Conservation (phyloP, 2,329 filamentous ascomycete species). For the Thermothelomyces thermophilus region DNA sequence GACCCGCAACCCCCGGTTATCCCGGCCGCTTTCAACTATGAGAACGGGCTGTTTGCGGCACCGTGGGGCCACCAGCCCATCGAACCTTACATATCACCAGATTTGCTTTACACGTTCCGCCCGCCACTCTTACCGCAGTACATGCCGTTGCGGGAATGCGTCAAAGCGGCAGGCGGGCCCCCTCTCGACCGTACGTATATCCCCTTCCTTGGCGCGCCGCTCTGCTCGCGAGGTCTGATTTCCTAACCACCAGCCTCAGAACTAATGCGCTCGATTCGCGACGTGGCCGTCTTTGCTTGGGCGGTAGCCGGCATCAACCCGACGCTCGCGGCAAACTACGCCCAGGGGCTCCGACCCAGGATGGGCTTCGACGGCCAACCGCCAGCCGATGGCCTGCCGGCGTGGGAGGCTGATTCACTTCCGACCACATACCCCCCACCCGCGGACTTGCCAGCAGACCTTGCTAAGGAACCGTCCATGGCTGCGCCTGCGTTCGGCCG, state of each 20-base stretch:
- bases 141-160: conserved; percentile 39
- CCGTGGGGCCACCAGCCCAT: conserved; percentile 71
- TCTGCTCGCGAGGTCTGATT: too few species aligned
- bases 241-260: conserved; percentile 25
- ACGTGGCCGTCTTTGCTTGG: conserved; percentile 86
- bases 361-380: conserved; percentile 53
- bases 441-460: conserved; percentile 31
- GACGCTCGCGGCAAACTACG: conserved; percentile 58
- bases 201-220: background rate
- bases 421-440: conserved; percentile 30
- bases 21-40: conserved; percentile 37
- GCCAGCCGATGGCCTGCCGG: conserved; percentile 46
- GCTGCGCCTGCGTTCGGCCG: background rate
- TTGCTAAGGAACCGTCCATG: background rate
- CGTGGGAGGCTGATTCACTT: conserved; percentile 47
- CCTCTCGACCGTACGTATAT: conserved; percentile 38
- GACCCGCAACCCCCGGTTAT: conserved; percentile 44
- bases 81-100: conserved; percentile 37
- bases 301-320: conserved; percentile 74
- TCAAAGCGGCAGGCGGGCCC: conserved; percentile 46
- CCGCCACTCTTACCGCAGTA: conserved; percentile 38
- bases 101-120: conserved; percentile 39
- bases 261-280: conserved; percentile 74
- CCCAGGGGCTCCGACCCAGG: conserved; percentile 55
- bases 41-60: conserved; percentile 67